Evolutionary conservation across 1,284 basidiomycete genomes (phyloP).

Genomic region (Moesziomyces sp.): DNA sequence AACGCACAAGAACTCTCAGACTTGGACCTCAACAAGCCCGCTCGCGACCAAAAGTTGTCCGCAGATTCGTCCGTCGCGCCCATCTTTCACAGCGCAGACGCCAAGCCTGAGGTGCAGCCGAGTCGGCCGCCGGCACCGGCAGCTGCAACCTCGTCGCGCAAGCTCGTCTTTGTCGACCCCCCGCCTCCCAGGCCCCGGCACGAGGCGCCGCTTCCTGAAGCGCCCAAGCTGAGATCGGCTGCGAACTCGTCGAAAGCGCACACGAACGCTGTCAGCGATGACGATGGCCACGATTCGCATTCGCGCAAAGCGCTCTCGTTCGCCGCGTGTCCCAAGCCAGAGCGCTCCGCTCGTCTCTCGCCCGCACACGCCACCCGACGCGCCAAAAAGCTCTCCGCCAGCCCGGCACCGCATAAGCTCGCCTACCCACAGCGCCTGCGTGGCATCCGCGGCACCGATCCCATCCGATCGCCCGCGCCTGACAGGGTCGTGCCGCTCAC

Average conservation of each 20-base stretch:
- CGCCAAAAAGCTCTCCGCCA: constrained; percentile 34
- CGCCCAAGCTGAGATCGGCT: no score
- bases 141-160: constrained; percentile 5
- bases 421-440: constrained; percentile 34
- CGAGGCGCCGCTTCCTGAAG: no score
- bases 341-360: constrained; percentile 18
- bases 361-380: constrained; percentile 15
- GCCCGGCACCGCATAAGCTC: constrained; percentile 41
- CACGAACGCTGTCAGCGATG: constrained; percentile 4
- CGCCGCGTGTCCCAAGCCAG: constrained; percentile 35
- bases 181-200: constrained; percentile 21
- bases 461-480: constrained; percentile 44
- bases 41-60: no score
- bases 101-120: constrained; percentile 1
- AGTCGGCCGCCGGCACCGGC: constrained; percentile 1
- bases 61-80: constrained; percentile 6
- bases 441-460: constrained; percentile 35
- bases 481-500: constrained; percentile 1
- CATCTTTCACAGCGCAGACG: constrained; percentile 12
- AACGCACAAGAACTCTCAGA: constrained; percentile 1
- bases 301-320: constrained; percentile 28
- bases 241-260: background rate
- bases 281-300: constrained; percentile 1
- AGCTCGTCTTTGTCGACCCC: constrained; percentile 29
- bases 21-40: constrained; percentile 6